These are phyloP conservation scores for Lagenidium sp. DNA, from an alignment of 352 stramenopile genomes.

Conservation along the genomic window DNA sequence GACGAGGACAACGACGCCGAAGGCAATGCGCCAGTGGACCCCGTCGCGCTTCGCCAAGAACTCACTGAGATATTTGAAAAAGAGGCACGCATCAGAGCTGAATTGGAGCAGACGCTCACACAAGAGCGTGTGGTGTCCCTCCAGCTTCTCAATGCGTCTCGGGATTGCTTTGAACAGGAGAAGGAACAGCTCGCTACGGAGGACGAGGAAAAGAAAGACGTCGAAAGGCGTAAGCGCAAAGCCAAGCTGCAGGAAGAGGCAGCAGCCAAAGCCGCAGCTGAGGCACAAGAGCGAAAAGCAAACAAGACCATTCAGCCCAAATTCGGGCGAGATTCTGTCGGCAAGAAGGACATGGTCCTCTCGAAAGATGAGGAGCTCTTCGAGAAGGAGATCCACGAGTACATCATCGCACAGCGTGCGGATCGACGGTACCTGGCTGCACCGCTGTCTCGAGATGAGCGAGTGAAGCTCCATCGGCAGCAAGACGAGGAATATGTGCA, in stretches of 20 bases:
- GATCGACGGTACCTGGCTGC: conserved; percentile 41
- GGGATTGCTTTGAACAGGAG: conserved; percentile 48
- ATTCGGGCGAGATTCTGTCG: conserved; percentile 37
- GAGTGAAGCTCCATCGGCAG: conserved; percentile 25
- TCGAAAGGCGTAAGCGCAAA: conserved; percentile 35
- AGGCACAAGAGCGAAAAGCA: conserved; percentile 27
- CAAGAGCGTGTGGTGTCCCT: conserved; percentile 43
- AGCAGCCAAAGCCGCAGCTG: conserved; percentile 33
- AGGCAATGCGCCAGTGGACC: conserved; percentile 21
- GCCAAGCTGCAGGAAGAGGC: conserved; percentile 32
- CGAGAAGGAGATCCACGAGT: conserved; percentile 43
- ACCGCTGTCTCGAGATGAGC: conserved; percentile 25
- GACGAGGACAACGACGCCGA: conserved; percentile 14
- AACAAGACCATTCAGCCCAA: conserved; percentile 18
- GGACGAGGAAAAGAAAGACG: conserved; percentile 33
- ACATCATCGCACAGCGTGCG: conserved; percentile 26
- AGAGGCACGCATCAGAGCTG: conserved; percentile 17
- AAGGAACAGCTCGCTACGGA: conserved; percentile 33
- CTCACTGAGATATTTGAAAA: conserved; percentile 28
- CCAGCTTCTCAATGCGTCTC: conserved; percentile 49
- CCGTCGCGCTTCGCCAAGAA: conserved; percentile 26
- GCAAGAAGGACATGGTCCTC: conserved; percentile 42
- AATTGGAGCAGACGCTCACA: conserved; percentile 21
- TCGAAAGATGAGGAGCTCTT: conserved; percentile 43
- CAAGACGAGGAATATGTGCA: conserved; percentile 52